Percentiles rank a stretch among this genome's conserved stretches.
phyloP scores from a whole-genome alignment of 805 yeast genomes.

The Cyberlindnera euphorbiae region DNA sequence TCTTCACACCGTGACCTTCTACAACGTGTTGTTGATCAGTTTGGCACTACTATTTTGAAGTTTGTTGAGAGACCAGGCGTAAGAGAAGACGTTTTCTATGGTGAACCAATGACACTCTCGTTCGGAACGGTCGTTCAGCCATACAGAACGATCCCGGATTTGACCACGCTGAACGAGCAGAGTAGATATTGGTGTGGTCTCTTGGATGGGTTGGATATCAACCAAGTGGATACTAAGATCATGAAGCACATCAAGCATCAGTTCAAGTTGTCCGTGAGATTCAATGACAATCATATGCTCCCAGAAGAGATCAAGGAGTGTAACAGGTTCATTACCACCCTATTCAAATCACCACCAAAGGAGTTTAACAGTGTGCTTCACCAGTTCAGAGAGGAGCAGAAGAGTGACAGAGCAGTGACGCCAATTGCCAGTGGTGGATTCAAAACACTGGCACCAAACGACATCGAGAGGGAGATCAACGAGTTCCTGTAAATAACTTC shows the following conservation, averaged over 20 bases:
- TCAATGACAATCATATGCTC: neutral
- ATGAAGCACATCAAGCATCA: neutral
- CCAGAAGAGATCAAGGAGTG: neutral
- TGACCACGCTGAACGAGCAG: constrained; percentile 1
- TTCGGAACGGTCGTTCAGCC: neutral
- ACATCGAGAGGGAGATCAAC: constrained; percentile 12
- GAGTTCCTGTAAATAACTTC: constrained; percentile 7
- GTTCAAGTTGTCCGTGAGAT: neutral
- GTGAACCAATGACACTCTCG: neutral
- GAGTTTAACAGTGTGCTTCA: too few species aligned
- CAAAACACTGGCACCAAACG: constrained; percentile 1
- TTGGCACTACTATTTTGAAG: neutral
- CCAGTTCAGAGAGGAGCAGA: neutral
- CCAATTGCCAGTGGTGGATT: neutral
- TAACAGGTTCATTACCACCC: too few species aligned
- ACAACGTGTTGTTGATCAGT: neutral
- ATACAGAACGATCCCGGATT: constrained; percentile 4
- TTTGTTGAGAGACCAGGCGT: constrained; percentile 1
- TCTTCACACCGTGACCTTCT: neutral
- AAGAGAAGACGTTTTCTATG: neutral
- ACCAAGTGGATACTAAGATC: neutral
- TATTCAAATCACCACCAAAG: too few species aligned
- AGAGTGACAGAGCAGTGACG: neutral
- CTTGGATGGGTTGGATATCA: neutral
- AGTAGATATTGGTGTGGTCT: constrained; percentile 1